These are phyloP conservation scores for Plenodomus tracheiphilus DNA, from an alignment of 2,329 filamentous ascomycete genomes.

Conservation along the genomic window DNA sequence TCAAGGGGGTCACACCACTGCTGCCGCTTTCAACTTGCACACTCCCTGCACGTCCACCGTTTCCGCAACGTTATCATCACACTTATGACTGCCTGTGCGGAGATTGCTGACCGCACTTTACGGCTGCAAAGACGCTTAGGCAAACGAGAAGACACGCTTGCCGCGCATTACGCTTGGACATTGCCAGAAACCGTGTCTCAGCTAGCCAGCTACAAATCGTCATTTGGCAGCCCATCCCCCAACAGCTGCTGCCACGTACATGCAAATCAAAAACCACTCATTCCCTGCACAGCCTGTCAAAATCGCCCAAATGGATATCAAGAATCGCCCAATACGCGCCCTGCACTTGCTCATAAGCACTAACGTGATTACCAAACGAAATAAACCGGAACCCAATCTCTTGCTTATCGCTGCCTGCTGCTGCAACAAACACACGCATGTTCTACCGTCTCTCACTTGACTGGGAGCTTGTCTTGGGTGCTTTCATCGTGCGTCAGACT, in stretches of 20 bases:
- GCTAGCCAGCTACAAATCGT: not conserved
- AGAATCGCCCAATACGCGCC: not conserved
- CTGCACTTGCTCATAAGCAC: not conserved
- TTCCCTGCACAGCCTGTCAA: not conserved
- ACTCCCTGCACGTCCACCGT: too few relatives aligned
- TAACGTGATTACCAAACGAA: not conserved
- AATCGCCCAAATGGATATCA: not conserved
- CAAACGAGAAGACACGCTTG: not conserved
- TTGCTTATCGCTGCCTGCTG: not conserved
- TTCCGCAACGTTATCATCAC: too few relatives aligned
- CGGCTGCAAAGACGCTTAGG: too few relatives aligned
- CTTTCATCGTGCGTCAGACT: slow-evolving; percentile 19
- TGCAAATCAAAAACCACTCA: not conserved
- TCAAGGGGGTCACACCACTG: too few relatives aligned
- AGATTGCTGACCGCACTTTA: too few relatives aligned
- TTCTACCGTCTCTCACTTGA: slow-evolving; percentile 21
- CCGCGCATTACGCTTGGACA: not conserved
- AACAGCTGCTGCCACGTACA: not conserved
- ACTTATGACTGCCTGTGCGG: too few relatives aligned
- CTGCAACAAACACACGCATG: not conserved
- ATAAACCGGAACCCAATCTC: not conserved
- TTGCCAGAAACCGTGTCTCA: not conserved
- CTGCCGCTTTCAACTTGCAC: too few relatives aligned
- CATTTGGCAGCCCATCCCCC: not conserved
- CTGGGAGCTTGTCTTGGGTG: slow-evolving; percentile 34